A percentile compares a stretch with the other conserved stretches of the same genome.
These are phyloP conservation scores for Nannochloris sp. DNA, from an alignment of 139 green algal species.

Conservation along the genomic window DNA sequence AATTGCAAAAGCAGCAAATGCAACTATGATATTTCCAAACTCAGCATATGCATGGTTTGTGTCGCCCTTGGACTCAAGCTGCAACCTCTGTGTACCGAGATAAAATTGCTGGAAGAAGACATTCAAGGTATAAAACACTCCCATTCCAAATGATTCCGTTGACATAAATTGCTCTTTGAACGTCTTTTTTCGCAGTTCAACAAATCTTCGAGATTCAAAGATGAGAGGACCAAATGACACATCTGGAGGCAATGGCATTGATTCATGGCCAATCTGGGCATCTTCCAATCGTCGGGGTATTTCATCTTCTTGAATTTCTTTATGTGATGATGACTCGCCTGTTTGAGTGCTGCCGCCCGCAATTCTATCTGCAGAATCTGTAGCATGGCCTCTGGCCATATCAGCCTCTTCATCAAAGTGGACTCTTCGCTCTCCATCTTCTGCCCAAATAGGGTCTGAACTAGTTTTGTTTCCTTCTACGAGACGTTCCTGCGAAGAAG, in stretches of 20 bases:
- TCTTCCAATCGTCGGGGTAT: neutral
- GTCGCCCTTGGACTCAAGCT: conserved; percentile 44
- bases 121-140: conserved; percentile 55
- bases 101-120: conserved; percentile 50
- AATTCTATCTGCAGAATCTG: neutral
- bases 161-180: conserved; percentile 45
- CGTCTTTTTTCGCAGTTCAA: conserved; percentile 48
- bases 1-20: conserved; percentile 43
- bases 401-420: neutral
- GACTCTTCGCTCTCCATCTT: neutral
- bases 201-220: conserved; percentile 51
- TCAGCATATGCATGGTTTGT: conserved; percentile 25
- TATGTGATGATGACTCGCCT: neutral
- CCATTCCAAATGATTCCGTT: conserved; percentile 45
- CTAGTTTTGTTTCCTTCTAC: neutral
- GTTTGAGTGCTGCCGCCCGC: neutral
- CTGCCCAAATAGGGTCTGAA: conserved; percentile 11
- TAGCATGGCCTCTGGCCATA: neutral
- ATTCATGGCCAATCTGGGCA: conserved; percentile 14
- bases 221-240: conserved; percentile 31
- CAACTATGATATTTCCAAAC: conserved; percentile 47
- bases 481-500: neutral
- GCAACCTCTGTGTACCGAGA: conserved; percentile 39
- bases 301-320: neutral
- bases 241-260: conserved; percentile 20